Conservation (phyloP, 176 grass and related monocot species). For the Musa itinerans region DNA sequence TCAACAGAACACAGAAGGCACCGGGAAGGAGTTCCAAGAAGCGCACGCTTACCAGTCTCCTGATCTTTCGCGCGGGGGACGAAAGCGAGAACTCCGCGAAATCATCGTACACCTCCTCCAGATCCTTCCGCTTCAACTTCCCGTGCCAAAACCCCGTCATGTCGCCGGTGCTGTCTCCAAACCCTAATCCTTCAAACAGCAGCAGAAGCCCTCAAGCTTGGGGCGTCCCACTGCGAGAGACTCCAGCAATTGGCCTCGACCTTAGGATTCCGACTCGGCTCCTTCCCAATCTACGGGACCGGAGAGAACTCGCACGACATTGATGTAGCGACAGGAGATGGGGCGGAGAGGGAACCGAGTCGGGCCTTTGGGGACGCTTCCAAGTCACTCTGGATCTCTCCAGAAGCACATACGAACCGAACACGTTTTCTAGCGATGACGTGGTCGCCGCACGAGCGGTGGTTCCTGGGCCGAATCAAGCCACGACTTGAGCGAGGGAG, state of each 20-base stretch:
- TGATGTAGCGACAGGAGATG: not conserved
- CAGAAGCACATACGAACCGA: not conserved
- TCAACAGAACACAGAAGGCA: not conserved
- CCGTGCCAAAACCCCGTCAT: conserved; percentile 12
- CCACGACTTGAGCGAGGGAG: too few species aligned
- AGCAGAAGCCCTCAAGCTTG: not conserved
- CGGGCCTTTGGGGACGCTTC: not conserved
- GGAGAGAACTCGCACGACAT: not conserved
- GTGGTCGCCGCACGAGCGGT: too few species aligned
- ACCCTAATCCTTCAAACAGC: not conserved
- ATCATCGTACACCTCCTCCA: conserved; percentile 17
- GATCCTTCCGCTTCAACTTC: conserved; percentile 23
- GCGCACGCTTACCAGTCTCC: conserved; percentile 18
- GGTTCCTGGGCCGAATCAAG: too few species aligned
- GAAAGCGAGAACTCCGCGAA: conserved; percentile 21
- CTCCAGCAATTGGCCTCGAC: not conserved
- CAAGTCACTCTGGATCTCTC: not conserved
- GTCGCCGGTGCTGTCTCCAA: not conserved
- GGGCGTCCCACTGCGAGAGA: not conserved
- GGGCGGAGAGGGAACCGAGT: not conserved
- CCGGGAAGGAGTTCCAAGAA: not conserved
- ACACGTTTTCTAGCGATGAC: not conserved
- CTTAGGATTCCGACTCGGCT: not conserved
- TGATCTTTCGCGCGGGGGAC: conserved; percentile 17
- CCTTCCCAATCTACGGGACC: too few species aligned